A percentile compares a stretch with the other conserved stretches of the same genome.
Conservation (phyloP, 73 alveolate species). For the Paramecium octaurelia region DNA sequence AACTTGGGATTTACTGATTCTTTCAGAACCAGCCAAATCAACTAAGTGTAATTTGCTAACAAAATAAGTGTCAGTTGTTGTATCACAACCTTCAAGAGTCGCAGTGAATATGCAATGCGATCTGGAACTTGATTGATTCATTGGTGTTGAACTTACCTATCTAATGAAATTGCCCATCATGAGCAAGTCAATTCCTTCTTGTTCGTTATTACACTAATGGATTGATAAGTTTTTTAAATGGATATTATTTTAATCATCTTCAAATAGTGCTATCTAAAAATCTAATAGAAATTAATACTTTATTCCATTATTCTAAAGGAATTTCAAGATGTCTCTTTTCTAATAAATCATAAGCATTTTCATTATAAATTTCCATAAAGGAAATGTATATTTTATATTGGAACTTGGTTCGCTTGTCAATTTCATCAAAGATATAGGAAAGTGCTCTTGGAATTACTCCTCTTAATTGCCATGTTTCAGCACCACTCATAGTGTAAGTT, state of each 20-base stretch:
- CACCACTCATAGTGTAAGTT: conserved; percentile 96
- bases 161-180: conserved; percentile 93
- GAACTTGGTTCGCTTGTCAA: conserved; percentile 68
- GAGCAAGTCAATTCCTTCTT: conserved; percentile 91
- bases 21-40: conserved; percentile 97
- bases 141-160: conserved; percentile 89
- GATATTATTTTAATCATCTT: conserved; percentile 85
- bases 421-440: conserved; percentile 81
- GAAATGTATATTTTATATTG: conserved; percentile 85
- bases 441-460: conserved; percentile 94
- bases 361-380: conserved; percentile 95
- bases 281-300: conserved; percentile 12
- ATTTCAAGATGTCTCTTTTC: conserved; percentile 84
- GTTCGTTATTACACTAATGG: conserved; percentile 80
- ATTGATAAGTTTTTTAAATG: conserved; percentile 86
- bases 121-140: conserved; percentile 90
- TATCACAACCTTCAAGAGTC: conserved; percentile 78
- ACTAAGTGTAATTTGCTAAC: conserved; percentile 81
- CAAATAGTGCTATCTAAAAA: conserved; percentile 77
- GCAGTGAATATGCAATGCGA: conserved; percentile 95
- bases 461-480: conserved; percentile 85
- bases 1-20: conserved; percentile 85
- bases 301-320: conserved; percentile 91
- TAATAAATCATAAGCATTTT: conserved; percentile 93
- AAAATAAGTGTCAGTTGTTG: conserved; percentile 46